Conservation (phyloP, 352 stramenopile species). For the Phytopythium montanum region DNA sequence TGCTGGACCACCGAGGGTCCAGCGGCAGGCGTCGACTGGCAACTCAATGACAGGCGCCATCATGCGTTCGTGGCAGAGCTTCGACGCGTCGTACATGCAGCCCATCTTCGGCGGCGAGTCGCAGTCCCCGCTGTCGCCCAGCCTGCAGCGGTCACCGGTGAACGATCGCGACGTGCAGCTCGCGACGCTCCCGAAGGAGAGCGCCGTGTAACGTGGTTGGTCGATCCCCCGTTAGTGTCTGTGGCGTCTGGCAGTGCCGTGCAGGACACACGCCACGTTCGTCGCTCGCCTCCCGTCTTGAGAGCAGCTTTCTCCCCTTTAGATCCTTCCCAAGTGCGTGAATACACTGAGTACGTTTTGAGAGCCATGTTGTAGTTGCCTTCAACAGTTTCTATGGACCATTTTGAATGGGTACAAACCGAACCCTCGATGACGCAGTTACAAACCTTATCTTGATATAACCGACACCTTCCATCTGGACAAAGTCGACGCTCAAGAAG, state of each 20-base stretch:
- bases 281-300: neutral
- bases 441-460: too few species aligned
- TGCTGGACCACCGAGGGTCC: neutral
- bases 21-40: conserved; percentile 19
- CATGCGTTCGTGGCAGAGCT: conserved; percentile 75
- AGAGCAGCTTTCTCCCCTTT: neutral
- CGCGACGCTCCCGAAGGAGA: conserved; percentile 36
- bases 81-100: conserved; percentile 79
- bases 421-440: too few species aligned
- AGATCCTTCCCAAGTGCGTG: neutral
- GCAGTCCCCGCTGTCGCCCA: conserved; percentile 17
- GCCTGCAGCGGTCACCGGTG: conserved; percentile 7
- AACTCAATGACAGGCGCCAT: conserved; percentile 58
- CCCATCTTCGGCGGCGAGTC: conserved; percentile 71
- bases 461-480: too few species aligned
- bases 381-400: too few species aligned
- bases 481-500: too few species aligned
- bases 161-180: conserved; percentile 18
- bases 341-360: too few species aligned
- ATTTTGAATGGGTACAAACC: too few species aligned
- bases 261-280: neutral
- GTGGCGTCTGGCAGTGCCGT: neutral
- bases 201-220: conserved; percentile 28
- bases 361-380: too few species aligned
- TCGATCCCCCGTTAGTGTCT: neutral